These are phyloP conservation scores for Apiospora phragmitis DNA, from an alignment of 2,329 filamentous ascomycete genomes.

Conservation along the genomic window DNA sequence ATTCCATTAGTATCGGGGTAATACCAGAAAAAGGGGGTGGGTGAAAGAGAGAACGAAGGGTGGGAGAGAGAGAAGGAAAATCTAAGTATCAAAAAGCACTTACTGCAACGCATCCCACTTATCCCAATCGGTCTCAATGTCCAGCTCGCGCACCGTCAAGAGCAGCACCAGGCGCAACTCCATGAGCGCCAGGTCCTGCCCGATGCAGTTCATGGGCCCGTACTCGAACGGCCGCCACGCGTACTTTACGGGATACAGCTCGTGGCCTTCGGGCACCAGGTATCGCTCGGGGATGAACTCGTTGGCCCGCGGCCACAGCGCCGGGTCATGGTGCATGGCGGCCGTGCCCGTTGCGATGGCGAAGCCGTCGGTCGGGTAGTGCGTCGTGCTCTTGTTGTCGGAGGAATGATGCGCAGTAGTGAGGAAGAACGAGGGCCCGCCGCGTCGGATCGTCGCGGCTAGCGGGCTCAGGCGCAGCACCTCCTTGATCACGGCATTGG, in stretches of 20 bases:
- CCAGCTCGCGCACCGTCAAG: slow-evolving; percentile 23
- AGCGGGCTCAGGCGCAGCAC: slow-evolving; percentile 52
- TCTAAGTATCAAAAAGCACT: background rate
- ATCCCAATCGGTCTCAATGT: slow-evolving; percentile 16
- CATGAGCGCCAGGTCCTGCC: slow-evolving; percentile 35
- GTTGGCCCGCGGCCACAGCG: slow-evolving; percentile 33
- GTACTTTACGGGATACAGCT: slow-evolving; percentile 25
- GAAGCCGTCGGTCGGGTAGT: slow-evolving; percentile 38
- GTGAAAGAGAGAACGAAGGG: background rate
- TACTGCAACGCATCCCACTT: slow-evolving; percentile 14
- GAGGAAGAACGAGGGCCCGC: slow-evolving; percentile 31
- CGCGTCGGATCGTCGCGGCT: slow-evolving; percentile 40
- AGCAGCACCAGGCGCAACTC: slow-evolving; percentile 33
- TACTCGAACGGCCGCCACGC: slow-evolving; percentile 39
- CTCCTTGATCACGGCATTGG: slow-evolving; percentile 53
- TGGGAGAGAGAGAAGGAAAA: background rate
- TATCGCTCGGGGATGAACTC: slow-evolving; percentile 46
- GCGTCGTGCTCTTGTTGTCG: slow-evolving; percentile 30
- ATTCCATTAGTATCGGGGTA: background rate
- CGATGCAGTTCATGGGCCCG: slow-evolving; percentile 37
- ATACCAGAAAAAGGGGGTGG: background rate
- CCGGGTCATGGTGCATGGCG: slow-evolving; percentile 30
- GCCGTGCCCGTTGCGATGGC: slow-evolving; percentile 19
- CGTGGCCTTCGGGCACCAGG: slow-evolving; percentile 26
- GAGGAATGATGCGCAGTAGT: slow-evolving; percentile 24